Conservation (phyloP, 441 rosid genomes). For the Jatropha podagrica region DNA sequence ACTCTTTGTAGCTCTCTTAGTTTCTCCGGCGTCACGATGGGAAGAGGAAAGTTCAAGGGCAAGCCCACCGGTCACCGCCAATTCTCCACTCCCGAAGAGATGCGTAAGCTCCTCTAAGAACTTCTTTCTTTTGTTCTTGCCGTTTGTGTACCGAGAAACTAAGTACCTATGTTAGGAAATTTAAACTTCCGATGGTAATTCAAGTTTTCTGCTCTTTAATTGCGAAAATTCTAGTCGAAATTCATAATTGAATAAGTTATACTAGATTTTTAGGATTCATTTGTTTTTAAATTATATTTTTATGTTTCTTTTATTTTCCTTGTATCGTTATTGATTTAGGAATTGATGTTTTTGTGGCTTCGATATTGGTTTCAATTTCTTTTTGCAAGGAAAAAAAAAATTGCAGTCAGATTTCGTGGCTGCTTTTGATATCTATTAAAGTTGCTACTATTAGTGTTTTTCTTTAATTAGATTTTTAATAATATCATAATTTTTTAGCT, state of each 20-base stretch:
- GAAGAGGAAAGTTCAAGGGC: conserved; percentile 96
- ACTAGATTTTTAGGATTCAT: neutral
- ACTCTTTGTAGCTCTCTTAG: neutral
- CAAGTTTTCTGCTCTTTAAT: neutral
- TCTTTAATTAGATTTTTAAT: neutral
- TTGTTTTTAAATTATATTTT: too few species aligned
- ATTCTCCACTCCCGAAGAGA: conserved; percentile 87
- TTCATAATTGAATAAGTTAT: neutral
- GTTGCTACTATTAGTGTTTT: neutral
- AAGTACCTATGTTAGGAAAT: neutral
- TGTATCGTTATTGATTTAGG: neutral
- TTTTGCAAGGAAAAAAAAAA: neutral
- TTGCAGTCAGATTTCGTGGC: neutral
- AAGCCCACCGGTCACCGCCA: conserved; percentile 97
- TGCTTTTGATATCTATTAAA: neutral
- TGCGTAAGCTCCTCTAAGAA: conserved; percentile 49
- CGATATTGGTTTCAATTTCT: neutral
- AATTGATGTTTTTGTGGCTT: neutral
- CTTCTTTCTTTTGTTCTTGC: neutral
- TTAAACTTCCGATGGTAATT: neutral
- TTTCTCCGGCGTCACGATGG: conserved; percentile 46
- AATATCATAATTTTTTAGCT: neutral
- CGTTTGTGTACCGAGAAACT: neutral
- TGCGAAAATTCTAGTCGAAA: neutral
- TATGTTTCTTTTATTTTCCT: neutral